phyloP scores from a whole-genome alignment of 495 filamentous ascomycete species.

The Stereocaulon alpinum region DNA sequence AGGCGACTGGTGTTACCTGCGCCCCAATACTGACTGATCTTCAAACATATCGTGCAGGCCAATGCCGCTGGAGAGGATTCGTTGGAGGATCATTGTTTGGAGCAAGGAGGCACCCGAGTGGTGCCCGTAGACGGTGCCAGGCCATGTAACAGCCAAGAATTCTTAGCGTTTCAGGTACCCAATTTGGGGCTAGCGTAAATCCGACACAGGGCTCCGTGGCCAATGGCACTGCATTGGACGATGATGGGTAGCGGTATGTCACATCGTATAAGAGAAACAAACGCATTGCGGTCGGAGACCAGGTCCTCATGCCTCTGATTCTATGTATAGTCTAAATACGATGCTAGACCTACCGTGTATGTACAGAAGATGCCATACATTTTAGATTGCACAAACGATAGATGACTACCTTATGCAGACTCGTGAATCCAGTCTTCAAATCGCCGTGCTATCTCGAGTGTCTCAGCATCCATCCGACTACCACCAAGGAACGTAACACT shows the following conservation, averaged over 20 bases:
- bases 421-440: slow-evolving; percentile 31
- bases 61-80: background rate
- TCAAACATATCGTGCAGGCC: background rate
- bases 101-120: background rate
- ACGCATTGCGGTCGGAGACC: background rate
- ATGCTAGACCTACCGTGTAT: background rate
- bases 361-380: background rate
- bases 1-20: background rate
- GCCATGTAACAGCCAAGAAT: background rate
- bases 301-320: background rate
- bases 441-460: slow-evolving; percentile 43
- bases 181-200: background rate
- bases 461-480: slow-evolving; percentile 44
- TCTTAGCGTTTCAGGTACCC: background rate
- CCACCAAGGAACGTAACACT: slow-evolving; percentile 52
- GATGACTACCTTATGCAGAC: background rate
- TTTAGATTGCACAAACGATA: background rate
- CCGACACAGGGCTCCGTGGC: slow-evolving; percentile 3
- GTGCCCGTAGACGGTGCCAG: background rate
- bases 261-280: background rate
- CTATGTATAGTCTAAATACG: slow-evolving; percentile 5
- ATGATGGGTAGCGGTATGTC: background rate
- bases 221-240: slow-evolving; percentile 2
- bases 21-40: background rate
- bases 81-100: slow-evolving; percentile 1